A percentile compares a stretch with the other conserved stretches of the same genome.
Conservation (phyloP, 371 early-diverging fungal genomes). For the Lichtheimia hyalospora region DNA sequence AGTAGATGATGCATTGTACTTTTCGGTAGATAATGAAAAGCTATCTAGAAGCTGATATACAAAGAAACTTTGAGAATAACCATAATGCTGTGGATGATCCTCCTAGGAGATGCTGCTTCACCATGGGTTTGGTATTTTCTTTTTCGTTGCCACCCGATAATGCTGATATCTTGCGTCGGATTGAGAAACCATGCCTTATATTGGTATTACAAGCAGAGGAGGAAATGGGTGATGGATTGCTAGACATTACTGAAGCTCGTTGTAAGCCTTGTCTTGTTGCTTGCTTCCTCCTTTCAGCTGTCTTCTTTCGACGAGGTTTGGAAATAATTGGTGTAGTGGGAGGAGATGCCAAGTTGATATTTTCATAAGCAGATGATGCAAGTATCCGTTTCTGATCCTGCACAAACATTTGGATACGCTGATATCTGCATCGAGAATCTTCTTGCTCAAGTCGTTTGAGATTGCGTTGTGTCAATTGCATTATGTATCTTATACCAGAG, state of each 20-base stretch:
- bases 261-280: neutral
- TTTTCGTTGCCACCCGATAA: neutral
- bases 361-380: neutral
- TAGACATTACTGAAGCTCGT: neutral
- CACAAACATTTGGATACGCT: neutral
- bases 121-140: neutral
- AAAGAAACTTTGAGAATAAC: no score
- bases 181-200: neutral
- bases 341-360: neutral
- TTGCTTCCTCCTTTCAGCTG: neutral
- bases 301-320: neutral
- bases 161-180: neutral
- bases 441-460: conserved; percentile 1
- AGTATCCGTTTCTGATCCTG: neutral
- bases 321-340: neutral
- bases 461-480: neutral
- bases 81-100: neutral
- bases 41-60: no score
- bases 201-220: neutral
- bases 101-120: neutral
- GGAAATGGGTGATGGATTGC: neutral
- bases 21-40: no score
- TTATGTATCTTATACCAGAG: neutral
- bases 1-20: no score
- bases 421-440: neutral